These are phyloP conservation scores for Backusella australiensis DNA, from an alignment of 192 early-diverging fungal genomes.

Conservation along the genomic window DNA sequence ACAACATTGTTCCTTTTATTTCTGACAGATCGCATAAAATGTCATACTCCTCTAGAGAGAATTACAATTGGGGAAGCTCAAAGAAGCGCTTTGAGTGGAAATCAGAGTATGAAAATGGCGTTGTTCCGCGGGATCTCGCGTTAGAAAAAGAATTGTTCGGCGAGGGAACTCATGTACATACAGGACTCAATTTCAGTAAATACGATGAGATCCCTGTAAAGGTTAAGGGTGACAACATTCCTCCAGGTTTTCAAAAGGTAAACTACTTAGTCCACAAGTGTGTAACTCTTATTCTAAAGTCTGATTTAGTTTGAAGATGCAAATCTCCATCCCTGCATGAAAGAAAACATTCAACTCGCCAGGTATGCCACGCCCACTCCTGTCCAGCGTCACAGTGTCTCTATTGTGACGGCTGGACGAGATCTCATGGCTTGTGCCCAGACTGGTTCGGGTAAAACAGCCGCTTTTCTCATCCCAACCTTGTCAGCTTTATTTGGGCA, in stretches of 20 bases:
- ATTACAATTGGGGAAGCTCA: slow-evolving; percentile 45
- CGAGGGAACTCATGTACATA: slow-evolving; percentile 53
- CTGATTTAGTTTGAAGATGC: slow-evolving; percentile 58
- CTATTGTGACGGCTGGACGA: slow-evolving; percentile 55
- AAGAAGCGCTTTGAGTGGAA: slow-evolving; percentile 53
- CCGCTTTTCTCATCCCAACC: slow-evolving; percentile 78
- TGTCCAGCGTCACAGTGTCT: slow-evolving; percentile 63
- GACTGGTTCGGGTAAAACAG: slow-evolving; percentile 75
- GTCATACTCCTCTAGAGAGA: background rate
- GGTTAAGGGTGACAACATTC: slow-evolving; percentile 51
- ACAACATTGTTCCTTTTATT: background rate
- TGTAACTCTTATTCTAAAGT: background rate
- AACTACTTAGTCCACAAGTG: slow-evolving; percentile 21
- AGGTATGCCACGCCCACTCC: slow-evolving; percentile 70
- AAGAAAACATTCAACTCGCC: slow-evolving; percentile 65
- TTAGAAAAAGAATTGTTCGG: slow-evolving; percentile 66
- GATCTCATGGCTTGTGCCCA: slow-evolving; percentile 89
- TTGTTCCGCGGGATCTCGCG: slow-evolving; percentile 55
- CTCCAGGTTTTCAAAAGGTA: slow-evolving; percentile 47
- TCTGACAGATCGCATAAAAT: background rate
- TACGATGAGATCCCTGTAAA: slow-evolving; percentile 70
- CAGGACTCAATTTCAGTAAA: slow-evolving; percentile 77
- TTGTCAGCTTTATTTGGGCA: slow-evolving; percentile 62
- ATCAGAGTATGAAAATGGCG: slow-evolving; percentile 49
- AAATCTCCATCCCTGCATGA: slow-evolving; percentile 59